Evolutionary conservation across 2,329 filamentous ascomycete genomes (phyloP).

Genomic region (Pyrenophora tritici-repentis): DNA sequence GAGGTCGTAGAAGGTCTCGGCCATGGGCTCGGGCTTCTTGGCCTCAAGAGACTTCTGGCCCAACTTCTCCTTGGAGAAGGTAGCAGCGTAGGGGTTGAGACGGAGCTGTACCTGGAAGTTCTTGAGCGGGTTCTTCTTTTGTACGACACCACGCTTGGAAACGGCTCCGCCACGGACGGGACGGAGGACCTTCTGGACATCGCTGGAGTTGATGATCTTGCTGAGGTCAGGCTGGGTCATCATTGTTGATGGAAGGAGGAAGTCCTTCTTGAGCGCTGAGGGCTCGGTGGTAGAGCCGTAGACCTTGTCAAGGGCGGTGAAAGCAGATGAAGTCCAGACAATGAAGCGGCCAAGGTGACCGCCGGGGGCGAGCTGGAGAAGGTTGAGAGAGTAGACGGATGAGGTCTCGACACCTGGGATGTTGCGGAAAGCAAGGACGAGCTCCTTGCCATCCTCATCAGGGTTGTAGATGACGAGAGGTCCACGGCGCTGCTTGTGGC

Average conservation of each 20-base stretch:
- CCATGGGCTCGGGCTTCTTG: conserved; percentile 64
- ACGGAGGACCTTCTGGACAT: conserved; percentile 94
- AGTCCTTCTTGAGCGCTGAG: conserved; percentile 97
- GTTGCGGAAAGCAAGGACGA: conserved; percentile 96
- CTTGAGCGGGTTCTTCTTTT: conserved; percentile 99
- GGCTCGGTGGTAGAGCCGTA: conserved; percentile 92
- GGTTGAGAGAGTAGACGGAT: conserved; percentile 92
- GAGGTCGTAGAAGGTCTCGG: conserved; percentile 57
- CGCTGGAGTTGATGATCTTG: conserved; percentile 98
- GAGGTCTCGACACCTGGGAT: conserved; percentile 97
- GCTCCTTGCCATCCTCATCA: conserved; percentile 91
- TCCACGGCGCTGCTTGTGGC: conserved; percentile 95
- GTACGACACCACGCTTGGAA: conserved; percentile 87
- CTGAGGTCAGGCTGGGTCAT: conserved; percentile 93
- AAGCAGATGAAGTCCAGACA: conserved; percentile 97
- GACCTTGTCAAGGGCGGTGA: conserved; percentile 94
- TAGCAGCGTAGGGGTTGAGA: conserved; percentile 95
- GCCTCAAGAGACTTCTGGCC: conserved; percentile 69
- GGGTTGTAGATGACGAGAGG: conserved; percentile 98
- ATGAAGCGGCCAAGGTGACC: conserved; percentile 99
- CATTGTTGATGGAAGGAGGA: conserved; percentile 90
- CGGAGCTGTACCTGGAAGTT: conserved; percentile 99
- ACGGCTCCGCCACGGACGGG: conserved; percentile 86
- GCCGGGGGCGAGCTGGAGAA: conserved; percentile 98
- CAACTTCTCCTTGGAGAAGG: conserved; percentile 85